phyloP scores from a whole-genome alignment of 2,329 filamentous ascomycete species.

The Paraphaeosphaeria sporulosa region DNA sequence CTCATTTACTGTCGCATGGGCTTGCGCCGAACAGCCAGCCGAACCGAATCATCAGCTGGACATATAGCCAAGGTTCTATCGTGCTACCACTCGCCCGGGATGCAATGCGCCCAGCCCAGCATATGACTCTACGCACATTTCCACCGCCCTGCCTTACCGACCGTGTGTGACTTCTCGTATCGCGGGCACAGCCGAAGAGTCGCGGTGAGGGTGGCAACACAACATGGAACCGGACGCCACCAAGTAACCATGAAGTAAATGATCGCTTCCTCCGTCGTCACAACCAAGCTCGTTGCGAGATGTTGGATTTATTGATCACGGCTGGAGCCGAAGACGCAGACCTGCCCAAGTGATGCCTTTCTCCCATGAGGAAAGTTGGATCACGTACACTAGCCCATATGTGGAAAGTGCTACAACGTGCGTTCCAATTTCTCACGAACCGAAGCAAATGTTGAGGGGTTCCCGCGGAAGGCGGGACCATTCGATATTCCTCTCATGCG shows the following conservation, averaged over 20 bases:
- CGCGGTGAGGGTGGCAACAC: background rate
- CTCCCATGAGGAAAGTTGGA: background rate
- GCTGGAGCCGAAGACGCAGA: background rate
- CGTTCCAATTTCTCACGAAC: background rate
- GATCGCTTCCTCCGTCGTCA: background rate
- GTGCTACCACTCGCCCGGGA: background rate
- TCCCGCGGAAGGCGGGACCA: no score
- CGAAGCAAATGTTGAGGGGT: background rate
- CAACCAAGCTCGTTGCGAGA: background rate
- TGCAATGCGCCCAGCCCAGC: background rate
- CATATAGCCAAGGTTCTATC: background rate
- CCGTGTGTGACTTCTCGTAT: background rate
- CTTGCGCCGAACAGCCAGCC: background rate
- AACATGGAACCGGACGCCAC: background rate
- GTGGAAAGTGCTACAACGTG: background rate
- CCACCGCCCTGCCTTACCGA: background rate
- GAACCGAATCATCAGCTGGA: background rate
- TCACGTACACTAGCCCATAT: constrained; percentile 2
- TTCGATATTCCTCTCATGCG: background rate
- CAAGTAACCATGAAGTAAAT: background rate
- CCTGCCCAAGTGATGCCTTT: background rate
- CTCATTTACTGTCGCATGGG: background rate
- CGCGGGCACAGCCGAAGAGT: constrained; percentile 1
- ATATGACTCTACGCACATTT: background rate
- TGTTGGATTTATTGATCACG: background rate